Evolutionary conservation across 805 yeast genomes (phyloP), one percentile per base, ranked within the genome.

Genomic region (Kodamaea neixiangensis): DNA sequence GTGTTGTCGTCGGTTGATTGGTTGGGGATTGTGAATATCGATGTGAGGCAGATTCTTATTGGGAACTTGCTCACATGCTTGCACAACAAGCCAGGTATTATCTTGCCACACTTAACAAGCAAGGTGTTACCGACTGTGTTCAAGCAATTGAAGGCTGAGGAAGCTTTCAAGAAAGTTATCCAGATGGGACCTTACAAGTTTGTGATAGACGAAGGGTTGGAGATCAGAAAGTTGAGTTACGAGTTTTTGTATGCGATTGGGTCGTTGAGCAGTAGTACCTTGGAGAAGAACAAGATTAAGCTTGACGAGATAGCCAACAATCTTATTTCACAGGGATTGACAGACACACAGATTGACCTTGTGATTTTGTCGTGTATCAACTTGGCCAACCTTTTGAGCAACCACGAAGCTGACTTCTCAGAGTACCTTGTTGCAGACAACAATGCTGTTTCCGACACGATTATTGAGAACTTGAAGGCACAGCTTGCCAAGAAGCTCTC

Each of bases 181-280:
- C 86, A 85, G 44, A 88, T 90, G 81, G 97, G 97, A 1, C 96
- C 96, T 0, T 89, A 86, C 73, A 88, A 87, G 62, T 92, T 88
- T 62, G 83, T 83, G 54, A 79, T 88, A 37, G 97, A 89, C 59
- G 86, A 85, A 56, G 94, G 91, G 0, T 72, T 87, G 37, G 89
- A 83, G 52, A 80, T 82, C 52, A 76, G 96, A 48, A 87, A 87
- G 61, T 78, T 86, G 35, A 75, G 87, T 5, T 87, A 85, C 64
- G 96, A 89, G 60, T 68, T 85, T 18, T 68, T 89, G 22, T 85
- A 83, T 63, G 77, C 88, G 7, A 64, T 86, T 3, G 63, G 70
- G 10, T 63, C 65, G 4, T 40, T 51, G 55, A 19, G 63, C 5
- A 13, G 17, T 3, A 22, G 58, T 2, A 57, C 53, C 14, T 48